phyloP scores from a whole-genome alignment of 192 early-diverging fungal genomes.

The Phycomyces nitens region DNA sequence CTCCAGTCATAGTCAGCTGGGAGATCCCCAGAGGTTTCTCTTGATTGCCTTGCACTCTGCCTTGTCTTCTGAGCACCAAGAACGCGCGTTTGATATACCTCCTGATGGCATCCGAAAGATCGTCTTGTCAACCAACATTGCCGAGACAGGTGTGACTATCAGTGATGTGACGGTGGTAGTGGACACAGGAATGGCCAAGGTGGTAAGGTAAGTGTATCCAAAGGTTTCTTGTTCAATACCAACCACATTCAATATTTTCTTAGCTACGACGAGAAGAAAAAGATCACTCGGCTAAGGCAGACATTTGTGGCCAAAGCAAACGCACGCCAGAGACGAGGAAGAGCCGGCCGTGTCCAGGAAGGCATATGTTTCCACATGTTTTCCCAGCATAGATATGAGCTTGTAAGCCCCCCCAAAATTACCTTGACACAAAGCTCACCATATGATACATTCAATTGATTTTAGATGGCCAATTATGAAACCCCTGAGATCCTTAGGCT shows the following conservation, averaged over 20 bases:
- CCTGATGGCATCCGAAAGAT: constrained; percentile 63
- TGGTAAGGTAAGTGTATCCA: constrained; percentile 53
- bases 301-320: constrained; percentile 67
- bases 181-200: constrained; percentile 74
- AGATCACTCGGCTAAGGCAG: constrained; percentile 59
- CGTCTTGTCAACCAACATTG: constrained; percentile 76
- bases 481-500: constrained; percentile 70
- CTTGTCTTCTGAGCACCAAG: constrained; percentile 64
- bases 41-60: constrained; percentile 54
- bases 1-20: constrained; percentile 41
- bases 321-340: constrained; percentile 67
- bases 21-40: constrained; percentile 39
- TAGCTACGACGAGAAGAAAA: constrained; percentile 55
- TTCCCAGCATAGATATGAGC: constrained; percentile 43
- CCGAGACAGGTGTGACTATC: constrained; percentile 82
- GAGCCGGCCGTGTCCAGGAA: constrained; percentile 76
- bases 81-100: constrained; percentile 58
- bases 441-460: neutral
- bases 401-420: neutral
- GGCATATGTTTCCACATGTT: constrained; percentile 80
- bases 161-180: constrained; percentile 78
- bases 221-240: too few species aligned
- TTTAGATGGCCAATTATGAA: constrained; percentile 47
- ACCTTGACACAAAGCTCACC: too few species aligned
- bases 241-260: too few species aligned